These are phyloP conservation scores for Picochlorum sp. DNA, from an alignment of 139 green algal genomes.

Conservation along the genomic window DNA sequence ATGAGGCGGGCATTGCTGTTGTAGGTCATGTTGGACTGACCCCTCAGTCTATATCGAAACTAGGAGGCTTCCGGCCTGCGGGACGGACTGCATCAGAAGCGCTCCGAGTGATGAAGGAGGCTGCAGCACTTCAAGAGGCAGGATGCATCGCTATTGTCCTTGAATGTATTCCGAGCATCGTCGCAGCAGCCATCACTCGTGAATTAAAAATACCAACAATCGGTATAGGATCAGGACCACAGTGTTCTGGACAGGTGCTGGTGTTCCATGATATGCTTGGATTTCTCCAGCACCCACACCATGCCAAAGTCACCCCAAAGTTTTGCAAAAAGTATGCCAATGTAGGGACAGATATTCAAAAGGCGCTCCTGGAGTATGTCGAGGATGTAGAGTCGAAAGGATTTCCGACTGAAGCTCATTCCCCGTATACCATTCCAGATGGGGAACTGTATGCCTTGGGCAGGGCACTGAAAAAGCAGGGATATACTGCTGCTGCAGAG, in stretches of 20 bases:
- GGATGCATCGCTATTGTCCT: constrained; percentile 94
- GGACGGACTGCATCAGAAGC: constrained; percentile 66
- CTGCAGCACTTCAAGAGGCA: constrained; percentile 62
- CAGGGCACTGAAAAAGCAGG: constrained; percentile 28
- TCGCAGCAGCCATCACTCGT: constrained; percentile 80
- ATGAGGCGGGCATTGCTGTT: constrained; percentile 89
- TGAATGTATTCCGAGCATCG: constrained; percentile 85
- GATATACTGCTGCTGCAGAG: constrained; percentile 37
- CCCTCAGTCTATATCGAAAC: constrained; percentile 61
- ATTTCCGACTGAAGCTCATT: constrained; percentile 66
- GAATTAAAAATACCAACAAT: constrained; percentile 90
- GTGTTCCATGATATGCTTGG: constrained; percentile 99
- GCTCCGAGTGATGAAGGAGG: constrained; percentile 57
- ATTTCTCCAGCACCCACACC: constrained; percentile 97
- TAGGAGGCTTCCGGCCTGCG: constrained; percentile 89
- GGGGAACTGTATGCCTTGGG: constrained; percentile 39
- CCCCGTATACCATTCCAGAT: constrained; percentile 73
- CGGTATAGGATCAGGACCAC: constrained; percentile 85
- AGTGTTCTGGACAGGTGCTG: constrained; percentile 87
- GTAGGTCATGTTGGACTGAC: constrained; percentile 97
- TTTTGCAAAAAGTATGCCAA: constrained; percentile 96
- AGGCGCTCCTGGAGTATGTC: constrained; percentile 61
- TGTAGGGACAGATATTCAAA: constrained; percentile 69
- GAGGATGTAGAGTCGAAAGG: constrained; percentile 56
- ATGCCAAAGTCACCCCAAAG: constrained; percentile 95